phyloP scores from a whole-genome alignment of 176 grass and related monocot genomes.

The Otatea glauca region DNA sequence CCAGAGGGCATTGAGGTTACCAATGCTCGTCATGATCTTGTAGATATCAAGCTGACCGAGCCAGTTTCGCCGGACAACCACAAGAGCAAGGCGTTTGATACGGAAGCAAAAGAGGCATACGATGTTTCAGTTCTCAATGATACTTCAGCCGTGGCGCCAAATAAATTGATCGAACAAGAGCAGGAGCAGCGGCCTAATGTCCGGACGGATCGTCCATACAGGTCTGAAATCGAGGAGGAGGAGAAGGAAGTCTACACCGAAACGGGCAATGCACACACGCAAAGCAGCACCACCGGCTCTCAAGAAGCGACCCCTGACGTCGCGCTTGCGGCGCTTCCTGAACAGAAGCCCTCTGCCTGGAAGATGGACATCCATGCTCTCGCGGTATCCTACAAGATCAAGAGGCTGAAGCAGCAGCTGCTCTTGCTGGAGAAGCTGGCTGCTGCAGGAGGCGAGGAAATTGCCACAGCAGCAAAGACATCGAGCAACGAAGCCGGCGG shows the following conservation, averaged over 20 bases:
- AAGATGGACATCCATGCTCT: too few relatives aligned
- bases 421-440: conserved; percentile 62
- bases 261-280: too few relatives aligned
- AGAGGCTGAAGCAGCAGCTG: conserved; percentile 82
- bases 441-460: conserved; percentile 17
- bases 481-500: conserved; percentile 28
- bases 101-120: background rate
- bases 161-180: background rate
- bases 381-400: too few relatives aligned
- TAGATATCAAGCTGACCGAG: conserved; percentile 36
- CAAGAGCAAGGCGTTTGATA: conserved; percentile 17
- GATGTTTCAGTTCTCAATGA: background rate
- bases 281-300: too few relatives aligned
- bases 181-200: background rate
- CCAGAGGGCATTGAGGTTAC: background rate
- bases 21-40: background rate
- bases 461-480: background rate
- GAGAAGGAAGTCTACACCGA: conserved; percentile 57
- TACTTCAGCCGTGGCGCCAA: background rate
- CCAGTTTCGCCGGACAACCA: conserved; percentile 18
- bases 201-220: background rate
- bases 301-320: too few relatives aligned
- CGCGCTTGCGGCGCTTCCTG: too few relatives aligned
- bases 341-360: too few relatives aligned
- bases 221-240: conserved; percentile 62